Conservation (phyloP, 345 rosid species). For the Carallia pectinifolia region DNA sequence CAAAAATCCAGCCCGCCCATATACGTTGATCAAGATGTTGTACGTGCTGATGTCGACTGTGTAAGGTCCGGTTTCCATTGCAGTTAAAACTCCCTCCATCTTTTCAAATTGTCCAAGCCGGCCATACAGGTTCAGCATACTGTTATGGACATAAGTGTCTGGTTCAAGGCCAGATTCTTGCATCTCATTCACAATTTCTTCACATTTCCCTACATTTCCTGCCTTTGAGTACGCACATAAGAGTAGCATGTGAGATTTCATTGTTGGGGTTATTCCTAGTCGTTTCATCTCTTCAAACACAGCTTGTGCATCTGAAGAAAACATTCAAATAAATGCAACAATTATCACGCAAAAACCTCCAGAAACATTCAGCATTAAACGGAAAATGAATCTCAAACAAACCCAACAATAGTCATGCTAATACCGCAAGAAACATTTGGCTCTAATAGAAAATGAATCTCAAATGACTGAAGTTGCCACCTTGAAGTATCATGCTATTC, state of each 20-base stretch:
- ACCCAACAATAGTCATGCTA: not conserved
- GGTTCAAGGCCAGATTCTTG: constrained; percentile 71
- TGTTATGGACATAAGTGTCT: constrained; percentile 74
- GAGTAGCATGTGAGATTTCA: constrained; percentile 95
- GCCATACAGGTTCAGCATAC: constrained; percentile 84
- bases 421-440: too few species aligned
- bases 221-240: constrained; percentile 76
- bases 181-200: constrained; percentile 67
- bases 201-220: constrained; percentile 64
- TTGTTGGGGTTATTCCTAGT: constrained; percentile 70
- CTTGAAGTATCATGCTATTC: too few species aligned
- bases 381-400: not conserved
- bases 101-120: constrained; percentile 66
- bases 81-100: constrained; percentile 67
- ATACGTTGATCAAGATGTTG: constrained; percentile 78
- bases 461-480: too few species aligned
- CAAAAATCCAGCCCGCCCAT: constrained; percentile 73
- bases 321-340: not conserved
- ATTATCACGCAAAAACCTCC: not conserved
- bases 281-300: constrained; percentile 81
- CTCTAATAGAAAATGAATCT: too few species aligned
- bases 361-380: not conserved
- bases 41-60: constrained; percentile 66
- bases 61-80: constrained; percentile 63
- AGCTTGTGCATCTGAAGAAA: constrained; percentile 63